Evolutionary conservation across 2,329 filamentous ascomycete species (phyloP).

Genomic region (Botrytis galanthina): DNA sequence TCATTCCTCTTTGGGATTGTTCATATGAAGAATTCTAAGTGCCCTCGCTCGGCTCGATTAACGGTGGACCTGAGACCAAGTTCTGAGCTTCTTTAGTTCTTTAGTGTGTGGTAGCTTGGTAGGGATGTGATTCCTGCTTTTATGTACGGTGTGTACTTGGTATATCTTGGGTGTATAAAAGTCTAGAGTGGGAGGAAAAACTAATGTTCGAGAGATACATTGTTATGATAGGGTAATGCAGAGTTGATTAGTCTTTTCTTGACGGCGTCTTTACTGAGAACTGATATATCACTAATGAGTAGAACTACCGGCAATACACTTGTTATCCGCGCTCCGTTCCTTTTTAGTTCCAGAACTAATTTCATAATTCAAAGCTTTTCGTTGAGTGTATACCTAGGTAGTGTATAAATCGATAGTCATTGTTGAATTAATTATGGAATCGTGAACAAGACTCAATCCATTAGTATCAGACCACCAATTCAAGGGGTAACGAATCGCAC

Average conservation of each 20-base stretch:
- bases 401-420: background rate
- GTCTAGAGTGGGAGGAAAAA: background rate
- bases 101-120: background rate
- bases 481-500: background rate
- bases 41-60: background rate
- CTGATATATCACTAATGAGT: background rate
- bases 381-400: background rate
- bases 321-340: background rate
- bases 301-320: background rate
- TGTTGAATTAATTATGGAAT: background rate
- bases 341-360: background rate
- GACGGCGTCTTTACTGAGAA: background rate
- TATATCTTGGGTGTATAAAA: background rate
- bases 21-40: background rate
- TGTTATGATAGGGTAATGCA: background rate
- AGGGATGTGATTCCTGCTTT: background rate
- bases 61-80: background rate
- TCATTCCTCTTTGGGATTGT: background rate
- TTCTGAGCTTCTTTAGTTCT: background rate
- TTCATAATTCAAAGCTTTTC: background rate
- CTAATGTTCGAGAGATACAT: background rate
- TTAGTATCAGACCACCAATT: background rate
- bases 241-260: background rate
- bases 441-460: background rate
- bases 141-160: background rate